Evolutionary conservation across 352 stramenopile species (phyloP).

Genomic region (Phytophthora pluvialis): DNA sequence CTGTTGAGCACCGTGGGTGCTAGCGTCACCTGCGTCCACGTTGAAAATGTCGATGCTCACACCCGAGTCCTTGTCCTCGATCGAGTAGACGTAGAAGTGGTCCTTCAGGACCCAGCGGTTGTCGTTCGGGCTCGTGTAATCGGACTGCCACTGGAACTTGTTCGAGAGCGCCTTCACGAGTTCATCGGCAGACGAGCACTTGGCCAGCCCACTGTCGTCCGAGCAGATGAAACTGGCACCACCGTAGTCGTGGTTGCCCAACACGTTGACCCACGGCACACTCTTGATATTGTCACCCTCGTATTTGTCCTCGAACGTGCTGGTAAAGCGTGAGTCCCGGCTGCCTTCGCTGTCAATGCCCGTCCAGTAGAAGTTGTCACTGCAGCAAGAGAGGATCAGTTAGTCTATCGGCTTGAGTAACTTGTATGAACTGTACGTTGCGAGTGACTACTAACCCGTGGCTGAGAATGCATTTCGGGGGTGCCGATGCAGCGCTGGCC

Average conservation of each 20-base stretch:
- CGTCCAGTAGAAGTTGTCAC: constrained; percentile 89
- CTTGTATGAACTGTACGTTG: neutral
- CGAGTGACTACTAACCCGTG: constrained; percentile 50
- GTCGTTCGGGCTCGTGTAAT: constrained; percentile 76
- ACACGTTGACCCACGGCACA: constrained; percentile 77
- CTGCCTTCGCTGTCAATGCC: constrained; percentile 57
- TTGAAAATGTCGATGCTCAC: constrained; percentile 79
- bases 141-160: constrained; percentile 65
- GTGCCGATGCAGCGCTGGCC: constrained; percentile 41
- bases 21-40: constrained; percentile 72
- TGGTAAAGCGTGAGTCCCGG: constrained; percentile 61
- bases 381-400: constrained; percentile 9
- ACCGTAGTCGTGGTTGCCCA: constrained; percentile 86
- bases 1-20: constrained; percentile 66
- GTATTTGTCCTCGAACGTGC: constrained; percentile 78
- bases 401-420: too few relatives aligned
- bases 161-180: constrained; percentile 56
- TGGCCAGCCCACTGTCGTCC: constrained; percentile 38
- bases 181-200: constrained; percentile 55
- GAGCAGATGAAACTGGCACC: constrained; percentile 74
- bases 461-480: constrained; percentile 68
- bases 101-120: constrained; percentile 73
- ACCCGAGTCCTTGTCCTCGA: constrained; percentile 48
- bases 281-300: constrained; percentile 51
- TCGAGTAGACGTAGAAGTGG: constrained; percentile 74